phyloP scores from a whole-genome alignment of 2,329 filamentous ascomycete species.

The Fusarium praegraminearum region DNA sequence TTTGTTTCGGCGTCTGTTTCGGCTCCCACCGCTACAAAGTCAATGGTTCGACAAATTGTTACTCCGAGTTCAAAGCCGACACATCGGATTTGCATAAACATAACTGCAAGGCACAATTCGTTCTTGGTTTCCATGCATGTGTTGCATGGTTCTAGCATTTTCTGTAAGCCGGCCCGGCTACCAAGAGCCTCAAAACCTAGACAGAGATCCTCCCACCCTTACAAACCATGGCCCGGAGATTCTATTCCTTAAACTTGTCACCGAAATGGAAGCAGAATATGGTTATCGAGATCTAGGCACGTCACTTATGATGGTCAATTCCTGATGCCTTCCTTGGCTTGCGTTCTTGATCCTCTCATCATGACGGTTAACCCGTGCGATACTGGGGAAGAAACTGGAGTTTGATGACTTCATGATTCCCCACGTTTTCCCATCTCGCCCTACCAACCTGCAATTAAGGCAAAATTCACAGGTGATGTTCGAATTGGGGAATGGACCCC shows the following conservation, averaged over 20 bases:
- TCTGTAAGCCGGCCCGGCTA: conserved; percentile 45
- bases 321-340: conserved; percentile 33
- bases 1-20: not conserved
- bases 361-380: conserved; percentile 19
- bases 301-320: conserved; percentile 22
- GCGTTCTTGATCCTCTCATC: conserved; percentile 3
- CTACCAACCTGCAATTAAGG: not conserved
- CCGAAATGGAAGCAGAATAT: conserved; percentile 22
- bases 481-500: conserved; percentile 5
- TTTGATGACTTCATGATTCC: conserved; percentile 44
- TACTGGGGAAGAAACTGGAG: conserved; percentile 40
- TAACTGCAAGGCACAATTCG: conserved; percentile 1
- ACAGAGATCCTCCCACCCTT: conserved; percentile 34
- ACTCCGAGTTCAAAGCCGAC: not conserved
- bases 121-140: conserved; percentile 28
- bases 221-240: conserved; percentile 28
- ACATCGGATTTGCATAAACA: not conserved
- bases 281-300: conserved; percentile 42
- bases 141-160: conserved; percentile 39
- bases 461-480: not conserved
- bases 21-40: not conserved
- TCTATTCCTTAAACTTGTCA: conserved; percentile 28
- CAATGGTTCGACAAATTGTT: not conserved
- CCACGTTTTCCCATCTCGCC: conserved; percentile 31
- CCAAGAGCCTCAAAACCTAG: conserved; percentile 23